Percentiles rank a stretch among this genome's conserved stretches.
These are phyloP conservation scores for Neonectria punicea DNA, from an alignment of 2,329 filamentous ascomycete genomes.

Conservation along the genomic window DNA sequence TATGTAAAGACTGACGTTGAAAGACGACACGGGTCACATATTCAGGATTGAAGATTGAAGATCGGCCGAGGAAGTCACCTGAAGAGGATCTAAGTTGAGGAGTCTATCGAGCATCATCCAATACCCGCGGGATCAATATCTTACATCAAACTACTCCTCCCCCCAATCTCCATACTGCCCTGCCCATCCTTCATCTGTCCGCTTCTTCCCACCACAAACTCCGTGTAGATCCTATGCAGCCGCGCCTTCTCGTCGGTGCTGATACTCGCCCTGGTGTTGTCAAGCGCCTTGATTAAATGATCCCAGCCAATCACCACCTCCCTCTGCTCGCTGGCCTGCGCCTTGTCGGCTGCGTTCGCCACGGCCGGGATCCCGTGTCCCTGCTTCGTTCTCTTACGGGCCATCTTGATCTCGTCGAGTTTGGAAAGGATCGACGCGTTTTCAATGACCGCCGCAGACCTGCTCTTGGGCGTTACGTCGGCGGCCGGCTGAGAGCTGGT, in stretches of 20 bases:
- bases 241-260: slow-evolving; percentile 79
- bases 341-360: slow-evolving; percentile 41
- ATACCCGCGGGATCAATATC: slow-evolving; percentile 14
- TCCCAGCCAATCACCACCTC: slow-evolving; percentile 88
- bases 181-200: slow-evolving; percentile 96
- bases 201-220: slow-evolving; percentile 92
- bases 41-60: no score
- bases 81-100: neutral
- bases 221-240: slow-evolving; percentile 83
- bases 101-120: neutral
- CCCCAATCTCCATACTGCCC: slow-evolving; percentile 90
- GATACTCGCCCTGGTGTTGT: slow-evolving; percentile 83
- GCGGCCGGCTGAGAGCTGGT: slow-evolving; percentile 59
- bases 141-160: slow-evolving; percentile 92
- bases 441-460: slow-evolving; percentile 72
- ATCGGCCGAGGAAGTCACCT: neutral
- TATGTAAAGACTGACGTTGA: no score
- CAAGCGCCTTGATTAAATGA: slow-evolving; percentile 82
- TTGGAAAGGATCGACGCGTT: slow-evolving; percentile 84
- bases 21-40: no score
- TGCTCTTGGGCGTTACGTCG: slow-evolving; percentile 58
- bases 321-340: slow-evolving; percentile 53
- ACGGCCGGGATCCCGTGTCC: slow-evolving; percentile 42
- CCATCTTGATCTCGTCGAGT: slow-evolving; percentile 79
- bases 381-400: slow-evolving; percentile 63